Conservation (phyloP, 164 flowering plant species). For the Vitis riparia region DNA sequence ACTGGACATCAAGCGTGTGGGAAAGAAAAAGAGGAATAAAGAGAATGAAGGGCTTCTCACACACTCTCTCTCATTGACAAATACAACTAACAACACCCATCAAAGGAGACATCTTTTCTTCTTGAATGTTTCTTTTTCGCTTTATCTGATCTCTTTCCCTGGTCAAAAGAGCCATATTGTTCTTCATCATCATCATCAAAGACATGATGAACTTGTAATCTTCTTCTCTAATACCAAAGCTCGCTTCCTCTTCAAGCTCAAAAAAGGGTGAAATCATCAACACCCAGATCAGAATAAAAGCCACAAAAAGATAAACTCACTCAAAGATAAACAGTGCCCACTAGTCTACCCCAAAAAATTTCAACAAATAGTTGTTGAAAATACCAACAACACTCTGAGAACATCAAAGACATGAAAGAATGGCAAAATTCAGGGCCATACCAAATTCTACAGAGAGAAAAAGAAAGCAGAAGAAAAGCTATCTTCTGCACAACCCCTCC, state of each 20-base stretch:
- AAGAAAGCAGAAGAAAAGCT: slow-evolving; percentile 1
- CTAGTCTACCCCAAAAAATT: neutral
- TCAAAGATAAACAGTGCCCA: slow-evolving; percentile 2
- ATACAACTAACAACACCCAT: slow-evolving; percentile 17
- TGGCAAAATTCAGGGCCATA: neutral
- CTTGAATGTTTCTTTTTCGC: slow-evolving; percentile 6
- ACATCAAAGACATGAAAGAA: neutral
- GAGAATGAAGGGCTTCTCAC: slow-evolving; percentile 5
- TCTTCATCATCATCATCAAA: slow-evolving; percentile 32
- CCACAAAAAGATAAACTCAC: slow-evolving; percentile 4
- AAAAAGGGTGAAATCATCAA: slow-evolving; percentile 44
- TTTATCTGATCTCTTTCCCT: slow-evolving; percentile 19
- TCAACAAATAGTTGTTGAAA: neutral
- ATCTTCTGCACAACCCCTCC: slow-evolving; percentile 5
- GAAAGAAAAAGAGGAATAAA: slow-evolving; percentile 8
- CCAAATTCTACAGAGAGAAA: neutral
- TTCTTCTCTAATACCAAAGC: slow-evolving; percentile 37
- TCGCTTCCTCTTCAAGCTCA: slow-evolving; percentile 36
- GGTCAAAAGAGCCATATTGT: slow-evolving; percentile 39
- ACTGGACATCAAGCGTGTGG: slow-evolving; percentile 32
- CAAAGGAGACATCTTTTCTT: slow-evolving; percentile 47
- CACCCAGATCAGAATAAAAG: slow-evolving; percentile 23
- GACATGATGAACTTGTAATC: slow-evolving; percentile 33
- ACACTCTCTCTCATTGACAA: slow-evolving; percentile 17
- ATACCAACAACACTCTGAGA: neutral